Base-by-base conservation (phyloP, 2,329 filamentous ascomycete genomes). In the Gremmenia infestans region DNA sequence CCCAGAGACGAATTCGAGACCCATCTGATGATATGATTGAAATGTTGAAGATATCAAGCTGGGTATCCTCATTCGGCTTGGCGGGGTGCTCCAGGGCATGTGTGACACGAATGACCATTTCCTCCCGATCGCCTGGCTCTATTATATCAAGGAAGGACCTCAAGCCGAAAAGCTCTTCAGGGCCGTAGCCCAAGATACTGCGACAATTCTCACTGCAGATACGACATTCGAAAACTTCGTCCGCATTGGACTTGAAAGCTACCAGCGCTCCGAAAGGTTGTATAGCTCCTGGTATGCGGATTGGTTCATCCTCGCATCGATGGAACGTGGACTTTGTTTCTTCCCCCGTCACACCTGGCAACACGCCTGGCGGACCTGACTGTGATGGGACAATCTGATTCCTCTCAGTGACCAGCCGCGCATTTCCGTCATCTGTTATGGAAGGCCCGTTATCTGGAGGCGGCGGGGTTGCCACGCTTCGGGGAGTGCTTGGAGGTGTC, bases 281-380 rank as follows among this genome's bases (percentile, higher is more conserved):
- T 14, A 67, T 52, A 4, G 62, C 60, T 47, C 65, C 63, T 48
- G 65, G 62, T n/a, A 55, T 65, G 35, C 62, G 63, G 17, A 67
- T 67, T 5, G 62, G 63, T 49, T 67, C 65, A 47, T 67, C 63
- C 48, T 67, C 64, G 42, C 63, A 67, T n/a, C 56, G 56, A 47
- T 48, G 50, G 25, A 59, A 59, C 3, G 48, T 52, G n/a, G 52
- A 56, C 25, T 40, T 49, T 9, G 32, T 45, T 12, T 49, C 22
- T 19, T 60, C 54, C 17, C 53, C 50, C 4, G 55, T 49, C 25
- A 49, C 49, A 4, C 60, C 59, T 1, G 57, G 45, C 2, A 58
- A 42, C 19, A 63, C 56, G 22, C 56, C 52, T 23, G 64, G 65
- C 15, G 61, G 52, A 3, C 62, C 59, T 7, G 53, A 48, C 9